Conservation (phyloP, 2,329 filamentous ascomycete species). For the Periglandula ipomoeae region DNA sequence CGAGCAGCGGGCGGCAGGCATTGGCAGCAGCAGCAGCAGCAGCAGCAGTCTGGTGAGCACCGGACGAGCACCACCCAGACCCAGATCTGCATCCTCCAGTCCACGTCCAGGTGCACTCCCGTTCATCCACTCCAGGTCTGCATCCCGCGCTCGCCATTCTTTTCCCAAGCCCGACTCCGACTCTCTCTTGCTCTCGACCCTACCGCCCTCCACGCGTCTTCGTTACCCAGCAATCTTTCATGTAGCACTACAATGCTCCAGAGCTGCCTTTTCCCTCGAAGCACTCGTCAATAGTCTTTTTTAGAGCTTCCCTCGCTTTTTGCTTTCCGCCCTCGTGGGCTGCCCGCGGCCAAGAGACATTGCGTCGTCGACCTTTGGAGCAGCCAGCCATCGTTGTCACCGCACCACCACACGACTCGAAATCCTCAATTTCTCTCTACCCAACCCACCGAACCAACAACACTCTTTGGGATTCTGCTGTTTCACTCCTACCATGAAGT, state of each 20-base stretch:
- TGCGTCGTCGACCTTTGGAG: neutral
- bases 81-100: constrained; percentile 1
- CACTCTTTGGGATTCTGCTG: neutral
- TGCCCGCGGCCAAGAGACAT: neutral
- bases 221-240: constrained; percentile 4
- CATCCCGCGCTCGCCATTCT: neutral
- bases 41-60: neutral
- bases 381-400: neutral
- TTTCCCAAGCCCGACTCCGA: neutral
- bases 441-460: neutral
- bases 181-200: no score
- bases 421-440: neutral
- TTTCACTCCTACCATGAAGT: constrained; percentile 37
- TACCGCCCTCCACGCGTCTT: constrained; percentile 2
- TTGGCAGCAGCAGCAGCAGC: no score
- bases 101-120: neutral
- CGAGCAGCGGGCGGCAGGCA: no score
- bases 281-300: neutral
- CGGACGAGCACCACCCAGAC: neutral
- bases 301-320: neutral
- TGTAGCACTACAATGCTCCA: constrained; percentile 8
- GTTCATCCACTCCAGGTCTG: neutral
- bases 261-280: constrained; percentile 1
- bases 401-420: neutral
- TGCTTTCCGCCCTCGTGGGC: neutral